Base-by-base conservation (phyloP, 192 early-diverging fungal species). In the Coemansia sp. region DNA sequence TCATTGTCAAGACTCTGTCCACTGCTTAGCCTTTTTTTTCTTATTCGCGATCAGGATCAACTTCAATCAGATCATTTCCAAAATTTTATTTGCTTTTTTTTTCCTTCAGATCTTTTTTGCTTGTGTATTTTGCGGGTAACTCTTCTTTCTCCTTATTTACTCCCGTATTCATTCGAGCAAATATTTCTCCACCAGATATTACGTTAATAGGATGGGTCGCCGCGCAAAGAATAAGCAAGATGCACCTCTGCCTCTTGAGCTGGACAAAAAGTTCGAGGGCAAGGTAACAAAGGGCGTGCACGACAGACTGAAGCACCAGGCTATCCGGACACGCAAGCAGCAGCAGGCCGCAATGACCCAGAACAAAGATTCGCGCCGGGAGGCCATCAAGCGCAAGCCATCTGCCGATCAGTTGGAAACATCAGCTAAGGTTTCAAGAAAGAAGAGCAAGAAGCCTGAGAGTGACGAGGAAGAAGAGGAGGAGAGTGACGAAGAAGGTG, bases 161-260 rank as follows among this genome's bases (percentile, higher is more conserved):
- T n/a, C n/a, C n/a, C n/a, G n/a, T n/a, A n/a, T n/a, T n/a, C n/a
- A n/a, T n/a, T n/a, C n/a, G n/a, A n/a, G n/a, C n/a, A n/a, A n/a
- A n/a, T n/a, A n/a, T n/a, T n/a, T n/a, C n/a, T n/a, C n/a, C n/a
- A n/a, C n/a, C n/a, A n/a, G n/a, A n/a, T n/a, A n/a, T 54, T 27
- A 13, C 19, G 3, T 20, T 6, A 30, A 50, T 11, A 40, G n/a
- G 22, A 83, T 83, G 82, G 82, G 82, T 62, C 64, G 76, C 27
- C 68, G 64, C 13, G 58, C 73, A 50, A 79, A 69, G 45, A 79
- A 83, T 57, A 83, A 83, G 73, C 82, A 83, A 66, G 76, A 65
- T 23, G 67, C 48, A 25, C 82, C 82, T 2, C 56, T 75, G 37
- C 69, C 72, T 0, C 45, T 83, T 22, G 76, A 72, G 40, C 29